phyloP scores from a whole-genome alignment of 345 rosid genomes.

The Cardamine occulta region DNA sequence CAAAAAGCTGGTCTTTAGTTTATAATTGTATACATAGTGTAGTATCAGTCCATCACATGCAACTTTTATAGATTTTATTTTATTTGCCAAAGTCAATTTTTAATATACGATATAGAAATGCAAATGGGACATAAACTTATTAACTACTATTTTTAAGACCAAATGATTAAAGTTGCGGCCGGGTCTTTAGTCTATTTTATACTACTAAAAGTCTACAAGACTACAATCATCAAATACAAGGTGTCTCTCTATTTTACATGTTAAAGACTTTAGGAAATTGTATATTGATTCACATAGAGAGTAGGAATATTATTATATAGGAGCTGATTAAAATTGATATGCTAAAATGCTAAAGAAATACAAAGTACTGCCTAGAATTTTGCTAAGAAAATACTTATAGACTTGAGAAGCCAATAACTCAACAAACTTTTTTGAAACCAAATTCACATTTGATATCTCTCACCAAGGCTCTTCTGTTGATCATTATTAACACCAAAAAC shows the following conservation, averaged over 20 bases:
- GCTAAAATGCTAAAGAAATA: neutral
- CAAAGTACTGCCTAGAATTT: neutral
- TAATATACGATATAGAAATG: neutral
- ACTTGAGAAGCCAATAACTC: no score
- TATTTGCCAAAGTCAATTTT: neutral
- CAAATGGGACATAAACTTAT: neutral
- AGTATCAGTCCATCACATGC: neutral
- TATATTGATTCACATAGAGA: neutral
- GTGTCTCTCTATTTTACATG: neutral
- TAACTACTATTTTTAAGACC: neutral
- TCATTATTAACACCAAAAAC: no score
- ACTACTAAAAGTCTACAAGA: neutral
- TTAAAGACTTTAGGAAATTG: neutral
- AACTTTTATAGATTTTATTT: neutral
- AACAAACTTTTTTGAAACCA: no score
- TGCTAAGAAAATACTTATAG: no score
- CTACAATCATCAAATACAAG: neutral
- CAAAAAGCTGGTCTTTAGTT: neutral
- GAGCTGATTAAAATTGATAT: neutral
- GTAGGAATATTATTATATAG: no score
- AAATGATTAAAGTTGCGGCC: neutral
- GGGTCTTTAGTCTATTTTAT: neutral
- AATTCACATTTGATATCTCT: no score
- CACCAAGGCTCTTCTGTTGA: no score
- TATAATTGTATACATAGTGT: neutral